Percentiles rank a stretch among this genome's conserved stretches.
phyloP scores from a whole-genome alignment of 129 eudicot genomes.

The Flaveria trinervia region DNA sequence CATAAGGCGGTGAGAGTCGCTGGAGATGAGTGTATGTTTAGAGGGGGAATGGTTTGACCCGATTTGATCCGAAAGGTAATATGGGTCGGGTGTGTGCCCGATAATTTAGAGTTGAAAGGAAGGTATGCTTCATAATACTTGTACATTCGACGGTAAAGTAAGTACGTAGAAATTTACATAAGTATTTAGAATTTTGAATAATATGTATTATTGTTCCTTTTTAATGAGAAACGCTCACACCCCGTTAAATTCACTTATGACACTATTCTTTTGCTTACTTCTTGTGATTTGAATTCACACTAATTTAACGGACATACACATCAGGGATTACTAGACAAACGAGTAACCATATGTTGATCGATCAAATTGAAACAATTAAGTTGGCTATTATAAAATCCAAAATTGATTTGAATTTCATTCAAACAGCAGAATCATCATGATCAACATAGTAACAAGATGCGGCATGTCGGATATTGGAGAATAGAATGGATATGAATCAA shows the following conservation, averaged over 20 bases:
- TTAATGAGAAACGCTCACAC: too few species aligned
- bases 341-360: too few species aligned
- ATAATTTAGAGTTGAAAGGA: conserved; percentile 24
- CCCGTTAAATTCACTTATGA: too few species aligned
- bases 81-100: conserved; percentile 31
- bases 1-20: conserved; percentile 75
- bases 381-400: too few species aligned
- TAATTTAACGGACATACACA: too few species aligned
- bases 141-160: neutral
- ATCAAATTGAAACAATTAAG: neutral
- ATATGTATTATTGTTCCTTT: neutral
- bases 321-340: too few species aligned
- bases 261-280: too few species aligned
- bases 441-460: too few species aligned
- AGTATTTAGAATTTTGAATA: neutral
- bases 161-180: neutral
- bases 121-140: neutral
- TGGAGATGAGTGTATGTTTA: conserved; percentile 50
- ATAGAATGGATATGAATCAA: too few species aligned
- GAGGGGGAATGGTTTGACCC: conserved; percentile 42
- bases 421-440: too few species aligned
- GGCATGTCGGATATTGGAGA: too few species aligned
- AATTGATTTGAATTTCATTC: neutral
- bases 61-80: conserved; percentile 34
- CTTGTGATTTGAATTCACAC: too few species aligned